phyloP scores from a whole-genome alignment of 495 filamentous ascomycete genomes.

The Bathelium albidoporum region DNA sequence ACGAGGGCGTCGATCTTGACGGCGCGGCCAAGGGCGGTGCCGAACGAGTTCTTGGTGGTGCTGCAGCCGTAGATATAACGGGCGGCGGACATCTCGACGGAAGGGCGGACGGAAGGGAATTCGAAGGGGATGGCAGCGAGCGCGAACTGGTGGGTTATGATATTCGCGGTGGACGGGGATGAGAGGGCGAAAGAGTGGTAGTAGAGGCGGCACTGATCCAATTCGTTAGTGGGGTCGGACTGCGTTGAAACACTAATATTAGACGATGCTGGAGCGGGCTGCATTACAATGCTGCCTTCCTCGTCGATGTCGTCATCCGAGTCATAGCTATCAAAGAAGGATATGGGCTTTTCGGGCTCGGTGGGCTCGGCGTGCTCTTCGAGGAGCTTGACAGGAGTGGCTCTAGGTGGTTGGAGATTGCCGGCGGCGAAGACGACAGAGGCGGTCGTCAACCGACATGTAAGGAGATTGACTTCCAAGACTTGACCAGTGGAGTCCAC shows the following conservation, averaged over 20 bases:
- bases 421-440: constrained; percentile 49
- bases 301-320: constrained; percentile 15
- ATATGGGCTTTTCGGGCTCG: constrained; percentile 16
- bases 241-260: neutral
- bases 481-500: constrained; percentile 14
- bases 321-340: constrained; percentile 29
- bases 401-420: constrained; percentile 39
- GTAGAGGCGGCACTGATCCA: constrained; percentile 55
- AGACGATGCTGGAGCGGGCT: neutral
- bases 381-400: constrained; percentile 18
- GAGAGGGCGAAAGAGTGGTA: constrained; percentile 48
- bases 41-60: constrained; percentile 38
- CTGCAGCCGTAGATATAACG: constrained; percentile 50
- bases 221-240: constrained; percentile 24
- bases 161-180: constrained; percentile 5
- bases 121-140: constrained; percentile 53
- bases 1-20: constrained; percentile 52
- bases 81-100: constrained; percentile 42
- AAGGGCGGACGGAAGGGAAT: constrained; percentile 45
- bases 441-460: constrained; percentile 51
- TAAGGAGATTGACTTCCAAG: constrained; percentile 45
- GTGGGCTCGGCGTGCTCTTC: constrained; percentile 15
- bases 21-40: constrained; percentile 41
- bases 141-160: constrained; percentile 50
- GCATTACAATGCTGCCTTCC: constrained; percentile 12